These are phyloP conservation scores for Striga asiatica DNA, from an alignment of 257 asterid genomes.

Conservation along the genomic window DNA sequence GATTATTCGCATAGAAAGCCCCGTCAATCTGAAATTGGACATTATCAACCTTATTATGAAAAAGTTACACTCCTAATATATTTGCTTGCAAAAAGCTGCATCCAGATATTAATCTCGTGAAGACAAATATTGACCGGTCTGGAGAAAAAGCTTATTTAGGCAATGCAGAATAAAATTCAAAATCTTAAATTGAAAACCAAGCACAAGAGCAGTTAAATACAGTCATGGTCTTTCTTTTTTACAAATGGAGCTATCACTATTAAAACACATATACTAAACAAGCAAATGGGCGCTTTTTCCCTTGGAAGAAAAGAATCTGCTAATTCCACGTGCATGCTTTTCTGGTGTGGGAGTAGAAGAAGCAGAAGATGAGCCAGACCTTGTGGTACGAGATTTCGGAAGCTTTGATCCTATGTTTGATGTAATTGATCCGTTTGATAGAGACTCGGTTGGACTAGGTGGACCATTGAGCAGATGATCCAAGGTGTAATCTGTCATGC, in stretches of 20 bases:
- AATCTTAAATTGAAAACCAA: conserved; percentile 1
- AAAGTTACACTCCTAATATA: no score
- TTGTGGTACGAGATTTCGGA: conserved; percentile 47
- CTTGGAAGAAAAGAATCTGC: conserved; percentile 82
- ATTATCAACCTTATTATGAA: no score
- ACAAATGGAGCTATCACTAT: conserved; percentile 9
- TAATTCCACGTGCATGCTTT: conserved; percentile 69
- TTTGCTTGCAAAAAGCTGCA: no score
- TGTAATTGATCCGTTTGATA: conserved; percentile 30
- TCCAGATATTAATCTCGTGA: no score
- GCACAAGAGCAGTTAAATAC: background rate
- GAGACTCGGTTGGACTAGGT: conserved; percentile 45
- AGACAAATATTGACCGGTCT: no score
- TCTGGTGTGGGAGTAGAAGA: conserved; percentile 69
- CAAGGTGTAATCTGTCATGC: conserved; percentile 46
- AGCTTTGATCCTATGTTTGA: conserved; percentile 37
- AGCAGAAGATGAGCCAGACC: conserved; percentile 55
- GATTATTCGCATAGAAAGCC: no score
- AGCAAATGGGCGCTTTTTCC: conserved; percentile 24
- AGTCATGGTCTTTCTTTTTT: conserved; percentile 26
- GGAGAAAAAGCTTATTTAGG: no score
- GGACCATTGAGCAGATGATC: conserved; percentile 28
- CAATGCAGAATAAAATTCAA: no score
- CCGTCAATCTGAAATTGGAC: no score
- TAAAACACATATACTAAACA: background rate